These are phyloP conservation scores for Cyclotella baltica DNA, from an alignment of 108 stramenopile genomes.

Conservation along the genomic window DNA sequence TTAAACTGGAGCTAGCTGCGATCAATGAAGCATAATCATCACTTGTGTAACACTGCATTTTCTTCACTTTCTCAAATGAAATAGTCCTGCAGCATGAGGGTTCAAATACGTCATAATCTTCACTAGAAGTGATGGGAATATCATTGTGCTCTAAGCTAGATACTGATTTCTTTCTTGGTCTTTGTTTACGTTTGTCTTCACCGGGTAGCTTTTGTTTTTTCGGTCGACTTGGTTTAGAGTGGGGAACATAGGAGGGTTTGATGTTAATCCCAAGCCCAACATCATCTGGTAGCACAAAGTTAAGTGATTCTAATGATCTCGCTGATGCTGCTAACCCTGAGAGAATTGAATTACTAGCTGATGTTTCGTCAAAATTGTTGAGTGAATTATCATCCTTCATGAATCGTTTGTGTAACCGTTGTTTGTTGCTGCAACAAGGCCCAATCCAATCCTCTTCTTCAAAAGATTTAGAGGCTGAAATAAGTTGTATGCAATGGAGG, in stretches of 20 bases:
- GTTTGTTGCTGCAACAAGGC: slow-evolving; percentile 32
- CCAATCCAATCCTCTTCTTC: slow-evolving; percentile 25
- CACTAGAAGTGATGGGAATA: neutral
- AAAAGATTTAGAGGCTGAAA: neutral
- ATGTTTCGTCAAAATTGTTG: neutral
- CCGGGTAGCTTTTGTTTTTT: slow-evolving; percentile 24
- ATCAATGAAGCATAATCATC: slow-evolving; percentile 20
- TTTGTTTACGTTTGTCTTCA: slow-evolving; percentile 14
- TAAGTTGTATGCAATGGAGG: neutral
- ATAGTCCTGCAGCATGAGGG: slow-evolving; percentile 48
- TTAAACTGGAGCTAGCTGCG: slow-evolving; percentile 4
- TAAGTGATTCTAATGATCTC: neutral
- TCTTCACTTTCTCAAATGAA: slow-evolving; percentile 40
- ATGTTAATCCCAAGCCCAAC: slow-evolving; percentile 7
- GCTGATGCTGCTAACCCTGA: slow-evolving; percentile 18
- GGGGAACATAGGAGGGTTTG: slow-evolving; percentile 27
- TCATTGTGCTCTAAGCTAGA: neutral
- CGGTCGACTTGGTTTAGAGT: neutral
- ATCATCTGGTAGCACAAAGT: slow-evolving; percentile 31
- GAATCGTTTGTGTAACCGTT: neutral
- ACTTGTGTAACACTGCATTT: slow-evolving; percentile 24
- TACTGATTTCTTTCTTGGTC: slow-evolving; percentile 7
- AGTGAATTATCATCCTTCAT: no score
- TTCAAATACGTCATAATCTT: slow-evolving; percentile 35
- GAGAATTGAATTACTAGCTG: slow-evolving; percentile 4